These are phyloP conservation scores for Colletotrichum truncatum DNA, from an alignment of 2,329 filamentous ascomycete genomes.

Conservation along the genomic window DNA sequence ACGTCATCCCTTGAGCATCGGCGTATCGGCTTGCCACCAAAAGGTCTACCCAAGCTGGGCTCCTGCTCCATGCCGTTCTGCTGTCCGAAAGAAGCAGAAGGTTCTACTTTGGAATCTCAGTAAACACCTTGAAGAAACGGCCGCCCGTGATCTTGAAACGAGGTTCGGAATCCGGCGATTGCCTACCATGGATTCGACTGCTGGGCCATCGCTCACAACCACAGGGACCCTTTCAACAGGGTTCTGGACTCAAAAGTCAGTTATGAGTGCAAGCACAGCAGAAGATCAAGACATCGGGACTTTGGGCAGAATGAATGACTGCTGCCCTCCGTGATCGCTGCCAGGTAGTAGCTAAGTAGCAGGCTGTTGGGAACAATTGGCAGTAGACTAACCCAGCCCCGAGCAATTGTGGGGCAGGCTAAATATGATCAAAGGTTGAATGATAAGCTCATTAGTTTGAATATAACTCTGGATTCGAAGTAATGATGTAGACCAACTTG, in stretches of 20 bases:
- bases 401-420: too few species aligned
- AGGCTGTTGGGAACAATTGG: too few species aligned
- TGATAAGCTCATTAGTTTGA: too few species aligned
- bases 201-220: conserved; percentile 31
- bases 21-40: conserved; percentile 41
- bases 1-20: conserved; percentile 35
- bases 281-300: too few species aligned
- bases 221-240: neutral
- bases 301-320: too few species aligned
- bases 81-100: conserved; percentile 19
- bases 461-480: too few species aligned
- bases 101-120: conserved; percentile 29
- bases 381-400: too few species aligned
- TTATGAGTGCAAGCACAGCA: too few species aligned
- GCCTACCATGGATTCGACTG: conserved; percentile 31
- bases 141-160: conserved; percentile 29
- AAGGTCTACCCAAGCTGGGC: conserved; percentile 44
- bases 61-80: conserved; percentile 32
- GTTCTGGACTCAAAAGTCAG: neutral
- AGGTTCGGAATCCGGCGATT: conserved; percentile 31
- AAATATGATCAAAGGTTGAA: too few species aligned
- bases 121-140: conserved; percentile 25
- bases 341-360: too few species aligned
- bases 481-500: too few species aligned
- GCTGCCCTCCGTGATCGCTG: too few species aligned